A percentile compares a stretch with the other conserved stretches of the same genome.
Evolutionary conservation across 2,329 filamentous ascomycete genomes (phyloP).

Genomic region (Emmonsiellopsis sp.): DNA sequence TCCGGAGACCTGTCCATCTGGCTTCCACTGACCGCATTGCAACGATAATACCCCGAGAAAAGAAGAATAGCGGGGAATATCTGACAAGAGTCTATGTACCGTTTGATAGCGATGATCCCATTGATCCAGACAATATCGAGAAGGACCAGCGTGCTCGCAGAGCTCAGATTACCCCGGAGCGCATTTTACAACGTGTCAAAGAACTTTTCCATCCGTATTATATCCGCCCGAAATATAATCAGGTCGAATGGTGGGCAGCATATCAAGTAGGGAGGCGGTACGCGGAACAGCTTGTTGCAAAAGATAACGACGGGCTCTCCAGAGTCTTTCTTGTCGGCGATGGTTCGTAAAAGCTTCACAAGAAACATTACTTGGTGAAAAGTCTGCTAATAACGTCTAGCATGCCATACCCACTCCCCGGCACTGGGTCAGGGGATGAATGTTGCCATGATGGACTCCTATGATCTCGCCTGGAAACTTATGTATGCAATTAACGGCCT

Average conservation of each 20-base stretch:
- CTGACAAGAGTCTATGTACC: slow-evolving; percentile 58
- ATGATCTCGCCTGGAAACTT: slow-evolving; percentile 36
- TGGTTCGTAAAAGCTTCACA: slow-evolving; percentile 20
- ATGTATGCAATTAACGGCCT: slow-evolving; percentile 29
- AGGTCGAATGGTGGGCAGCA: slow-evolving; percentile 65
- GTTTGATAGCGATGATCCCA: slow-evolving; percentile 20
- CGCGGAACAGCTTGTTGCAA: slow-evolving; percentile 36
- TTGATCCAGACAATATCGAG: slow-evolving; percentile 38
- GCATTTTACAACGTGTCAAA: slow-evolving; percentile 58
- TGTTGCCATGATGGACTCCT: slow-evolving; percentile 8
- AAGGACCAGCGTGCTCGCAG: slow-evolving; percentile 54
- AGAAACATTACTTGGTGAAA: neutral
- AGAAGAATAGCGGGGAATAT: slow-evolving; percentile 52
- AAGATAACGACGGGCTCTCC: slow-evolving; percentile 59
- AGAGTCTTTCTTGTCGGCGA: slow-evolving; percentile 67
- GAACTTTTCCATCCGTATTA: slow-evolving; percentile 57
- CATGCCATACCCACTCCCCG: slow-evolving; percentile 3
- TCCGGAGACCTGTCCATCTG: slow-evolving; percentile 70
- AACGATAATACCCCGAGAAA: slow-evolving; percentile 69
- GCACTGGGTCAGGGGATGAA: slow-evolving; percentile 3
- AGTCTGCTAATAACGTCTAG: neutral
- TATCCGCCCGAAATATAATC: slow-evolving; percentile 52
- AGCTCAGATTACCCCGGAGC: slow-evolving; percentile 52
- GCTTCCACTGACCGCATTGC: slow-evolving; percentile 66
- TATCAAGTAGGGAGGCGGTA: slow-evolving; percentile 68